Percentiles rank a stretch among this genome's conserved stretches.
phyloP scores from a whole-genome alignment of 345 rosid genomes.

The Bretschneidera sinensis region DNA sequence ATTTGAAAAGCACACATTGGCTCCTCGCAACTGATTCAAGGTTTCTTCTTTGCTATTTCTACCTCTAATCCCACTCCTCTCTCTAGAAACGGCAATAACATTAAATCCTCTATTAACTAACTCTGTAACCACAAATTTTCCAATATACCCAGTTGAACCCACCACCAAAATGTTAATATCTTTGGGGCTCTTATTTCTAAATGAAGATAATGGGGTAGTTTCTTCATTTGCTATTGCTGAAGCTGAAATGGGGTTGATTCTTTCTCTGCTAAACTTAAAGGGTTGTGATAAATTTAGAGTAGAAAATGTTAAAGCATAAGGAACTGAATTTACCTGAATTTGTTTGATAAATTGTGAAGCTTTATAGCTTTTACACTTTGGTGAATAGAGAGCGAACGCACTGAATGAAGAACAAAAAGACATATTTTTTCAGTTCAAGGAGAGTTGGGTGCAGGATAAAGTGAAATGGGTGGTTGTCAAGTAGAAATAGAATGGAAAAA shows the following conservation, averaged over 20 bases:
- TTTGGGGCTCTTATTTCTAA: constrained; percentile 52
- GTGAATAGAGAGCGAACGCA: constrained; percentile 31
- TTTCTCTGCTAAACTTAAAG: constrained; percentile 25
- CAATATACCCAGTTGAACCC: constrained; percentile 95
- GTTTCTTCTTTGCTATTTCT: constrained; percentile 62
- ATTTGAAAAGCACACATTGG: constrained; percentile 78
- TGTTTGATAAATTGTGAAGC: constrained; percentile 41
- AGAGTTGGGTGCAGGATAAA: neutral
- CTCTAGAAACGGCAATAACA: constrained; percentile 80
- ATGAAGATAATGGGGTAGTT: constrained; percentile 29
- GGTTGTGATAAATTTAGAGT: constrained; percentile 17
- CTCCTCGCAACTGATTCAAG: constrained; percentile 49
- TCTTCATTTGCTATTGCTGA: constrained; percentile 32
- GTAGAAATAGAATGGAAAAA: neutral
- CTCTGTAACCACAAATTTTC: constrained; percentile 80
- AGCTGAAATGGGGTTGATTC: constrained; percentile 34
- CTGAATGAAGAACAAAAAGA: constrained; percentile 48
- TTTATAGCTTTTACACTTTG: constrained; percentile 28
- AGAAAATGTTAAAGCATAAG: constrained; percentile 20
- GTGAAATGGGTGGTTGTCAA: neutral
- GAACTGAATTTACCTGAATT: constrained; percentile 48
- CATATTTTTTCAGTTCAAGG: constrained; percentile 18
- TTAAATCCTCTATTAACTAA: constrained; percentile 74
- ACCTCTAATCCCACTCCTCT: constrained; percentile 74
- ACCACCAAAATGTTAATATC: constrained; percentile 71